A percentile compares a stretch with the other conserved stretches of the same genome.
Conservation (phyloP, 176 grass and related monocot species). For the Ampelocalamus luodianensis region DNA sequence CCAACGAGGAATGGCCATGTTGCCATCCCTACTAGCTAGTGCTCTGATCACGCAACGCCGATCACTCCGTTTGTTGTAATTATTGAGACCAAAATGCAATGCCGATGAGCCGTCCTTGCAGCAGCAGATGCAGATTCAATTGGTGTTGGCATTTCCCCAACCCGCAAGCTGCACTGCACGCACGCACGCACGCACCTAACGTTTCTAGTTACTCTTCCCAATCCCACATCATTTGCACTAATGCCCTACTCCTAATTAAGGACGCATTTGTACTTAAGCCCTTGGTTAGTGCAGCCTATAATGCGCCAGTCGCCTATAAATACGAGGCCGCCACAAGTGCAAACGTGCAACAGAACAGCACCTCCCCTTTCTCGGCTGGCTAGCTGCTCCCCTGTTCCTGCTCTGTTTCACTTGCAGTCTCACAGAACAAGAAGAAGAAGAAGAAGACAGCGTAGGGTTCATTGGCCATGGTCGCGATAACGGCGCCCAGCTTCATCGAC, state of each 20-base stretch:
- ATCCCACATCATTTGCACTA: background rate
- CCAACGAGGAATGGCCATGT: too few relatives aligned
- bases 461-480: slow-evolving; percentile 42
- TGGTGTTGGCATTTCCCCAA: background rate
- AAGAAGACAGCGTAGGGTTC: background rate
- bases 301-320: slow-evolving; percentile 40
- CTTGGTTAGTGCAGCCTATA: background rate
- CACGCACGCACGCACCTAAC: background rate
- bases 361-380: background rate
- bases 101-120: background rate
- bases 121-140: background rate
- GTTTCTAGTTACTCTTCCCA: background rate
- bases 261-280: background rate
- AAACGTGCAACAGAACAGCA: slow-evolving; percentile 4
- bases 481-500: slow-evolving; percentile 31
- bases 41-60: background rate
- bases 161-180: background rate
- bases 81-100: background rate
- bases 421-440: background rate
- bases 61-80: background rate
- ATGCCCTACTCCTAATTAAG: background rate
- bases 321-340: slow-evolving; percentile 20
- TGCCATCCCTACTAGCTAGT: too few relatives aligned
- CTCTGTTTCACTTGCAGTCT: slow-evolving; percentile 9
- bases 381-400: slow-evolving; percentile 23